Evolutionary conservation across 2,329 filamentous ascomycete species (phyloP), one percentile per base, ranked within the genome.

Genomic region (Aspergillus ruber): DNA sequence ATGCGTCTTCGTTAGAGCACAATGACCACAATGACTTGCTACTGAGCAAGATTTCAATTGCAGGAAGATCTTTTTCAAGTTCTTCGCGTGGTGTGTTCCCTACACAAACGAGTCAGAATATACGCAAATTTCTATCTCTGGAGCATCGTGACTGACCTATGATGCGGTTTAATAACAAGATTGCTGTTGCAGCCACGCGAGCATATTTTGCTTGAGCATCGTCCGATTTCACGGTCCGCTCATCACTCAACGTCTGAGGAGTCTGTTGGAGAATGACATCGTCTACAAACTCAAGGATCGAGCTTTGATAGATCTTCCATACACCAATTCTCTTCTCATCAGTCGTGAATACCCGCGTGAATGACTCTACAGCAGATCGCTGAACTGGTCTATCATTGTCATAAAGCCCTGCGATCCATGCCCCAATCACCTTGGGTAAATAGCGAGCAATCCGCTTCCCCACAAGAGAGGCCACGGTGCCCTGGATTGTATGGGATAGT

Each of bases 321-420:
- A 97, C 85, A 43, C 80, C 78, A 18, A 74, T 72, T 33, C 85
- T 73, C 69, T 96, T 98, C 47, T 94, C 89, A 15, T 86, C 80
- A 0, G 85, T 89, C 17, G 80, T 79, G 47, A 97, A 85, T 36
- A 95, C 87, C 2, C 79, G 79, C 0, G 80, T 78, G 15, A 96
- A 74, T 0, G 90, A 86, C 41, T 91, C 84, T 49, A 80, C 78
- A 2, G 90, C 90, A n/a, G 88, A 82, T 48, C 83, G 82, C 6
- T 86, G 77, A 12, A 90, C 89, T 15, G 78, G 77, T 47, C 83
- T 82, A 62, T 98, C 91, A 55, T 81, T 85, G 66, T 98, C 93
- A 63, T 90, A 95, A 1, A 86, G 80, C 1, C 91, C 93, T 6
- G 88, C 86, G 10, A 97, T 78, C 93, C 94, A 98, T n/a, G 88